Base-by-base conservation (phyloP, 1,284 basidiomycete genomes). In the Cutaneotrichosporon daszewskae region DNA sequence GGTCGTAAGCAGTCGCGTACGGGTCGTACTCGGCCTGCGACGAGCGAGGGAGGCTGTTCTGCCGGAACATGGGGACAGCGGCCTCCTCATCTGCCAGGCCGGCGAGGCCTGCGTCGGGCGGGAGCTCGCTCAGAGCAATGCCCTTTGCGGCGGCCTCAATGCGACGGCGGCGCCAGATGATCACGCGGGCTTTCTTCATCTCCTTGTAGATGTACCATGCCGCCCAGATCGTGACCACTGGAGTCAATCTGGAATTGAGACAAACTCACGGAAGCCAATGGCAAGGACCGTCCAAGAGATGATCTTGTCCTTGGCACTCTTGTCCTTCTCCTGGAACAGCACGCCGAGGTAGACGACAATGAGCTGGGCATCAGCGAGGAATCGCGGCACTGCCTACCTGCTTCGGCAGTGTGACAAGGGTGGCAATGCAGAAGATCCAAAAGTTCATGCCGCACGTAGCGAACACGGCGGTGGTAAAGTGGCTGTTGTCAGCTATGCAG, bases 191-290 rank as follows among this genome's bases (percentile, higher is more conserved):
- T 55, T 78, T 74, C 60, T 83, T 79, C 81, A 94, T 88, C 68
- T 82, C 68, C 40, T 68, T 73, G 57, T 80, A 80, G 57, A 94
- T 85, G 65, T 85, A 94, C 82, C 85, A 90, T 70, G 86, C 83
- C 0, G 88, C 85, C 29, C 73, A 66, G 35, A 87, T 53, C 0
- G 90, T 94, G 51, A 94, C 77, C 19, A 87, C 59, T 59, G 52
- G 23, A 3, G 24, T 23, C 26, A 37, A 27, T 8, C 25, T 16
- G 16, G 16, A 10, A 12, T 14, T 5, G 26, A 10, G 34, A 4
- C 6, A 3, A n/a, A 52, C 54, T 53, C 38, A 58, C 57, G 31
- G 37, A 80, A 65, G 0, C 84, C 85, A 26, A 82, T 42, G 4
- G 59, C 78, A 24, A 86, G 69, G 3, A 87, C 82, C 16, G 74